Evolutionary conservation across 106 monocot species (phyloP), one percentile per base, ranked within the genome.

Genomic region (Platanthera zijinensis): DNA sequence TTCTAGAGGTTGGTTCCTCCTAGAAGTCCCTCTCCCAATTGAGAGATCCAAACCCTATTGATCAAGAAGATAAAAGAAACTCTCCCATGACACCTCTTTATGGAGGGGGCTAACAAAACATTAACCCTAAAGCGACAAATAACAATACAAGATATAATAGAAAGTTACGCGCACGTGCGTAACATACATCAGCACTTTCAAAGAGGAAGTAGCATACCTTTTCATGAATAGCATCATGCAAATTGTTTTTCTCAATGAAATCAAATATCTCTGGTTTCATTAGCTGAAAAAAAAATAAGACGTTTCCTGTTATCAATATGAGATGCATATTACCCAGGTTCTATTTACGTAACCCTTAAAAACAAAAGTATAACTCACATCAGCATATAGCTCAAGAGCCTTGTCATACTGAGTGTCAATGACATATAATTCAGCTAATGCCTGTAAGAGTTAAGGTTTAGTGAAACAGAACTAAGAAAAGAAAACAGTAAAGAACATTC

Each of bases 241-340:
- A 85, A 78, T 74, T 90, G 79, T 99, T 85, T 51, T 90, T 94
- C 48, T 90, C 99, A 85, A 99, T 92, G 81, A 94, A 99, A 48
- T 94, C 92, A 76, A 99, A 99, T 82, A 94, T 77, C 77, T 83
- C 94, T 51, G 91, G 92, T 72, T 99, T 99, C 92, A 87, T 75
- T 53, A 99, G 75, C 99, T 99, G 89, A 80, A 82, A 83, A 77
- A 52, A 50, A n/a, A 74, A 61, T 1, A 74, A 66, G 32, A 57
- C 63, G 8, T 46, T 17, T 59, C 7, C 62, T 56, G 13, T 48
- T 48, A 71, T 48, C 48, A 1, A 13, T 13, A 48, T 48, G 22
- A 14, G 22, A 7, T 46, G 15, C 0, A 50, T 1, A 15, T 51
- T 6, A 19, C 25, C 72, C 18, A 51, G n/a, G 22, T 72, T 72